phyloP scores from a whole-genome alignment of 139 green algal genomes.

The Chlamydomonas asymmetrica region DNA sequence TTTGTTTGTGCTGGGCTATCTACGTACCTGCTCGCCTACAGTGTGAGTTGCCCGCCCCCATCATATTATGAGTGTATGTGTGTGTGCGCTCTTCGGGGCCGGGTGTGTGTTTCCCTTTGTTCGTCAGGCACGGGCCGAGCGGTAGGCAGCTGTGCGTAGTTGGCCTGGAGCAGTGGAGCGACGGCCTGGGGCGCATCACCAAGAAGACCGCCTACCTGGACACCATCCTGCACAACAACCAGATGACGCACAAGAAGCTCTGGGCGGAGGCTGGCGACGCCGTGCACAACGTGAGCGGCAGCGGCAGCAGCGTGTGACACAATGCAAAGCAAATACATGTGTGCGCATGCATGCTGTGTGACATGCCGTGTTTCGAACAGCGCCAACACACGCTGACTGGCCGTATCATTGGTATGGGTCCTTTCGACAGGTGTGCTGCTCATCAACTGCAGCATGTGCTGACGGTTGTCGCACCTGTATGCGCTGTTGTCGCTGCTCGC shows the following conservation, averaged over 20 bases:
- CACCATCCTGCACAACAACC: conserved; percentile 37
- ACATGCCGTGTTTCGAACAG: not conserved
- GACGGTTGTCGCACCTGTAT: not conserved
- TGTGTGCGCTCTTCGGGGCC: not conserved
- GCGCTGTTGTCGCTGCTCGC: not conserved
- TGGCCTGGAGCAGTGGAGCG: conserved; percentile 26
- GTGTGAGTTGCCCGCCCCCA: no score
- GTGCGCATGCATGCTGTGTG: not conserved
- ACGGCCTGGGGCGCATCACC: conserved; percentile 29
- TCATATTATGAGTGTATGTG: no score
- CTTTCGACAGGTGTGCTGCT: not conserved
- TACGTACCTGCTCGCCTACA: no score
- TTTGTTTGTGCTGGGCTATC: no score
- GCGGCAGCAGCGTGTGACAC: not conserved
- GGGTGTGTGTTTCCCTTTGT: not conserved
- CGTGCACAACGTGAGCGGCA: no score
- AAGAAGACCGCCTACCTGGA: conserved; percentile 32
- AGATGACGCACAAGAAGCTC: conserved; percentile 29
- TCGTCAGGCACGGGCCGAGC: conserved; percentile 13
- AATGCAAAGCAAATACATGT: not conserved
- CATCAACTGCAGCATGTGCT: not conserved
- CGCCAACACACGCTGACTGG: no score
- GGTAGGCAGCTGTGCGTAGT: conserved; percentile 28
- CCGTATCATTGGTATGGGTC: not conserved
- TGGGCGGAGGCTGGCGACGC: conserved; percentile 22